phyloP scores from a whole-genome alignment of 2,329 filamentous ascomycete species.

The Venturia aucupariae region DNA sequence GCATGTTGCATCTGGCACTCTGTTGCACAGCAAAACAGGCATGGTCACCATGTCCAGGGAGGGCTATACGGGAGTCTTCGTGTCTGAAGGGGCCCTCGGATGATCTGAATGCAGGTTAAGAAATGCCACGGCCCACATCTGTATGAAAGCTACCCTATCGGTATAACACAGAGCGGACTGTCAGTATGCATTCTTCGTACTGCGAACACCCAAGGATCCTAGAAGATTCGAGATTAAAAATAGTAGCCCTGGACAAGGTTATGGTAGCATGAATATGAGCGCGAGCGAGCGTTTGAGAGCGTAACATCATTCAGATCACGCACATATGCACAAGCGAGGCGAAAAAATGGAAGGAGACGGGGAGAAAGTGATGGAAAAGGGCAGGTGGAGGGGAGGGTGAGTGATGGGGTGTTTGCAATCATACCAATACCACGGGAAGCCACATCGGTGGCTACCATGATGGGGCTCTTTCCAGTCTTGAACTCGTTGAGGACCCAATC shows the following conservation, averaged over 20 bases:
- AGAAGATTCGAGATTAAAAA: constrained; percentile 52
- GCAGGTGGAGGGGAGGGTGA: constrained; percentile 21
- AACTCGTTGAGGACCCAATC: constrained; percentile 99
- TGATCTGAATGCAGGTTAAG: constrained; percentile 71
- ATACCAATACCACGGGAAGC: constrained; percentile 99
- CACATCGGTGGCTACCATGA: constrained; percentile 99
- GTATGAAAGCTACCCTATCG: constrained; percentile 57
- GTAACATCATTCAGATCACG: constrained; percentile 67
- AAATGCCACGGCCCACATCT: constrained; percentile 40
- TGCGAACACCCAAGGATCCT: constrained; percentile 80
- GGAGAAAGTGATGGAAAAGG: constrained; percentile 25
- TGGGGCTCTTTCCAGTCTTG: constrained; percentile 98
- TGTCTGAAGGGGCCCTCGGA: constrained; percentile 52
- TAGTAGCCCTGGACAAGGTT: constrained; percentile 83
- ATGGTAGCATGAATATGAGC: constrained; percentile 66
- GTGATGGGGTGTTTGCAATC: constrained; percentile 55
- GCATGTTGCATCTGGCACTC: constrained; percentile 46
- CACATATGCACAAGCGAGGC: constrained; percentile 35
- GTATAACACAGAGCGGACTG: constrained; percentile 62
- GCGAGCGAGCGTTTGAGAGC: constrained; percentile 82
- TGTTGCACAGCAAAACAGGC: constrained; percentile 26
- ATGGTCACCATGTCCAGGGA: constrained; percentile 14
- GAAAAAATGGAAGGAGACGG: constrained; percentile 24
- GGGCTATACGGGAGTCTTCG: constrained; percentile 13
- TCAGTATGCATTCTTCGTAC: constrained; percentile 63